These are phyloP conservation scores for Aspergillus clavatus DNA, from an alignment of 2,329 filamentous ascomycete species.

Conservation along the genomic window DNA sequence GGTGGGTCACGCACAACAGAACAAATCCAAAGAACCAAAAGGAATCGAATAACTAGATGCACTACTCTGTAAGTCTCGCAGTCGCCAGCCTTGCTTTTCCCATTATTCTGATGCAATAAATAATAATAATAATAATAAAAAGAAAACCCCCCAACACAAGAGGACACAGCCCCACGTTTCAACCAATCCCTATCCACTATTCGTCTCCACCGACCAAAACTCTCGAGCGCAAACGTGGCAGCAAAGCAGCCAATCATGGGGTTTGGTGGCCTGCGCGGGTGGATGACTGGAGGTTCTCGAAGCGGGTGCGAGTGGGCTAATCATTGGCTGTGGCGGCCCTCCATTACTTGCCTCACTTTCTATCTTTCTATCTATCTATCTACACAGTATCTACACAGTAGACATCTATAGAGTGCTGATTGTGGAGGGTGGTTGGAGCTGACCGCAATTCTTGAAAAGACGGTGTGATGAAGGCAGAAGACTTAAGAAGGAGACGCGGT, in stretches of 20 bases:
- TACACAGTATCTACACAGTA: too few species aligned
- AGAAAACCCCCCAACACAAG: too few species aligned
- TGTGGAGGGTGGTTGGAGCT: not conserved
- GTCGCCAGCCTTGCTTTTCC: too few species aligned
- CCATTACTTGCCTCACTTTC: conserved; percentile 27
- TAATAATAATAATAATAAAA: too few species aligned
- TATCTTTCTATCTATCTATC: too few species aligned
- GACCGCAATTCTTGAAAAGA: not conserved
- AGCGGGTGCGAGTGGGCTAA: conserved; percentile 10
- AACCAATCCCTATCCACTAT: conserved; percentile 1
- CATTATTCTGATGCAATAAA: too few species aligned
- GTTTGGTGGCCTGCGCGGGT: conserved; percentile 12
- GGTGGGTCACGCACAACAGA: too few species aligned
- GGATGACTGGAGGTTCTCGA: conserved; percentile 18
- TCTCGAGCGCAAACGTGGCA: conserved; percentile 16
- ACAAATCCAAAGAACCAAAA: too few species aligned
- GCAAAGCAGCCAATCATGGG: conserved; percentile 13
- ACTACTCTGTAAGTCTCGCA: too few species aligned
- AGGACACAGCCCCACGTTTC: not conserved
- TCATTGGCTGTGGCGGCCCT: conserved; percentile 17
- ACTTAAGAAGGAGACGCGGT: not conserved
- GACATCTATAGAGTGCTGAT: too few species aligned
- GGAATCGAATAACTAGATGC: too few species aligned
- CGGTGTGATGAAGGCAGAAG: not conserved
- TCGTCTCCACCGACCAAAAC: not conserved